phyloP scores from a whole-genome alignment of 2,329 filamentous ascomycete species.

The Colletotrichum liaoningense region DNA sequence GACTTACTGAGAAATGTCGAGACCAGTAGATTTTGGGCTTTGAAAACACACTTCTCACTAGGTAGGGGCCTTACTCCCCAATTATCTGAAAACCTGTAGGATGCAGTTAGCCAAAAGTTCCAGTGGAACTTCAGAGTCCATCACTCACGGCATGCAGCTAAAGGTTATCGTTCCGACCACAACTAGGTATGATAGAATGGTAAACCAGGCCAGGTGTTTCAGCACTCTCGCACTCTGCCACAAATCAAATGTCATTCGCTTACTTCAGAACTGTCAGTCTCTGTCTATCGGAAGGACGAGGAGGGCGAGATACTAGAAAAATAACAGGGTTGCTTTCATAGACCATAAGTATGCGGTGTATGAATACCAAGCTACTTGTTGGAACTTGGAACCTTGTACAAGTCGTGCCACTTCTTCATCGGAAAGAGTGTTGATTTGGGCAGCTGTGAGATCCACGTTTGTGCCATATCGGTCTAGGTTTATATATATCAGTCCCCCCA shows the following conservation, averaged over 20 bases:
- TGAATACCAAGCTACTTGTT: constrained; percentile 53
- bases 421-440: constrained; percentile 37
- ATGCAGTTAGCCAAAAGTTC: neutral
- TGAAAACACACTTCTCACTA: constrained; percentile 37
- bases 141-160: constrained; percentile 19
- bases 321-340: constrained; percentile 44
- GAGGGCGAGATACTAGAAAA: constrained; percentile 37
- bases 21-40: constrained; percentile 39
- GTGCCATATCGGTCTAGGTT: constrained; percentile 14
- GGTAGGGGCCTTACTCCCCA: constrained; percentile 24
- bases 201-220: constrained; percentile 21
- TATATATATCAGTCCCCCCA: neutral
- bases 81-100: constrained; percentile 2
- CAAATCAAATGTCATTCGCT: constrained; percentile 42
- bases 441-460: constrained; percentile 20
- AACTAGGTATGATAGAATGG: constrained; percentile 6
- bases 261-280: constrained; percentile 17
- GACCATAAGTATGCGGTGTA: constrained; percentile 51
- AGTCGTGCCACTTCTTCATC: constrained; percentile 43
- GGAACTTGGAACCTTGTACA: constrained; percentile 47
- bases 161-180: constrained; percentile 25
- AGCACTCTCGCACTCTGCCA: constrained; percentile 37
- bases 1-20: constrained; percentile 35
- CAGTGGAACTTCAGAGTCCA: no score
- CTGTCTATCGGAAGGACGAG: neutral